Evolutionary conservation across 495 filamentous ascomycete genomes (phyloP).

Genomic region (Parachaetomium inaequale): DNA sequence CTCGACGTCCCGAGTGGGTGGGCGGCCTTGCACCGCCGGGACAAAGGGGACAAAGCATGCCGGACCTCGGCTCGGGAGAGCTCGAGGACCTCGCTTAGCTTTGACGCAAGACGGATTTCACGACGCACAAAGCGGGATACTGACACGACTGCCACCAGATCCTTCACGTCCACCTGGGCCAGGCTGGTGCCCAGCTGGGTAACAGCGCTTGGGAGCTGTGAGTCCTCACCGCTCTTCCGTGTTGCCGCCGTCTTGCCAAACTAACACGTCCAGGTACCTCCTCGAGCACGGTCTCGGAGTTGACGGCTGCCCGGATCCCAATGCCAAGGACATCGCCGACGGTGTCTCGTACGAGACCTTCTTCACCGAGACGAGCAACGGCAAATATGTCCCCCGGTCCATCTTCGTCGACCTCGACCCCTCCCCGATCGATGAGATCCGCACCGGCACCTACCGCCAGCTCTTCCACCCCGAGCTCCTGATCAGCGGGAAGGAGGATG

Average conservation of each 20-base stretch:
- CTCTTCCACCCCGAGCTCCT: slow-evolving; percentile 87
- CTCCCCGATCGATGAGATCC: slow-evolving; percentile 89
- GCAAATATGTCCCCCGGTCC: slow-evolving; percentile 87
- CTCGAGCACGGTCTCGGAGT: slow-evolving; percentile 82
- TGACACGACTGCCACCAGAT: slow-evolving; percentile 50
- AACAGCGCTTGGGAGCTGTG: slow-evolving; percentile 96
- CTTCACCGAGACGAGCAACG: slow-evolving; percentile 80
- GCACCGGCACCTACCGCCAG: slow-evolving; percentile 75
- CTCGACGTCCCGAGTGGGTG: not conserved
- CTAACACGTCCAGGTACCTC: slow-evolving; percentile 60
- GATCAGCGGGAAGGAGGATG: slow-evolving; percentile 91
- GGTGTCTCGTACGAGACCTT: slow-evolving; percentile 82
- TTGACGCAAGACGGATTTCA: slow-evolving; percentile 2
- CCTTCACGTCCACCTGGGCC: slow-evolving; percentile 86
- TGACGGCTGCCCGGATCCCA: slow-evolving; percentile 68
- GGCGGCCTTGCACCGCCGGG: not conserved
- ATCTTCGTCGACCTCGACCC: slow-evolving; percentile 89
- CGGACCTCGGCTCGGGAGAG: not conserved
- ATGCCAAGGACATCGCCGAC: slow-evolving; percentile 57
- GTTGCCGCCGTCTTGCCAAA: slow-evolving; percentile 14
- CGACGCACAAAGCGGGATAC: slow-evolving; percentile 8
- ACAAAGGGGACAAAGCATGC: too few species aligned
- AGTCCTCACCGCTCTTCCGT: slow-evolving; percentile 48
- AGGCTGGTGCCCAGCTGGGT: slow-evolving; percentile 89
- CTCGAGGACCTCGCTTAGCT: not conserved